These are phyloP conservation scores for Sutorius eximius DNA, from an alignment of 1,284 basidiomycete species.

Conservation along the genomic window DNA sequence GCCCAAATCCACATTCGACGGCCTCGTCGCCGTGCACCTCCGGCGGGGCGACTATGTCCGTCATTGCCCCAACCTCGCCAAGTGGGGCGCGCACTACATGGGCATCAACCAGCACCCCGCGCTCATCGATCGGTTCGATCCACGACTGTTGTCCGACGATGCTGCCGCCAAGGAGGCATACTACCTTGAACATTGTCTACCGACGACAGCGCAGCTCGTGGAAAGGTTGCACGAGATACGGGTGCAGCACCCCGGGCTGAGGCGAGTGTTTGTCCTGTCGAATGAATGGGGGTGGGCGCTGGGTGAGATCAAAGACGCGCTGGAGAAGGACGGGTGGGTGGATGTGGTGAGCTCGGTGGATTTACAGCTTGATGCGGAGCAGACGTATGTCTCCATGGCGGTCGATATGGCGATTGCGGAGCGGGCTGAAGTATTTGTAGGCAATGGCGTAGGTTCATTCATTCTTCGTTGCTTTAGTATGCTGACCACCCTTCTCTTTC, in stretches of 20 bases:
- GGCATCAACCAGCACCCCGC: constrained; percentile 57
- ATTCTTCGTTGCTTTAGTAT: too few relatives aligned
- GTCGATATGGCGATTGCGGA: constrained; percentile 74
- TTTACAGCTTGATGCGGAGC: constrained; percentile 44
- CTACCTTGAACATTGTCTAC: constrained; percentile 60
- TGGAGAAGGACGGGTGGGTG: constrained; percentile 52
- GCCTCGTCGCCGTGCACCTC: constrained; percentile 64
- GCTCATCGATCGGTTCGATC: constrained; percentile 52
- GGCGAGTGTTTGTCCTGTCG: constrained; percentile 51
- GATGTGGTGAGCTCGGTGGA: constrained; percentile 46
- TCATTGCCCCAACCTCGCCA: constrained; percentile 58
- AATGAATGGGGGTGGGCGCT: constrained; percentile 61
- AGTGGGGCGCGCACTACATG: constrained; percentile 51
- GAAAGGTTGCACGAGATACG: constrained; percentile 42
- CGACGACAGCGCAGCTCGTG: constrained; percentile 54
- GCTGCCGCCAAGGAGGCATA: constrained; percentile 16
- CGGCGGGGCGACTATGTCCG: constrained; percentile 65
- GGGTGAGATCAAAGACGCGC: constrained; percentile 42
- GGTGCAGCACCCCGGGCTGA: constrained; percentile 30
- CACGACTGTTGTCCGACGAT: constrained; percentile 24
- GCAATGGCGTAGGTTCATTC: constrained; percentile 55
- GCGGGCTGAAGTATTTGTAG: constrained; percentile 67
- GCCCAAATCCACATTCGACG: constrained; percentile 37
- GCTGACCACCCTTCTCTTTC: too few relatives aligned
- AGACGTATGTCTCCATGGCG: constrained; percentile 56